Conservation (phyloP, 768 basidiomycete species). For the Xanthoconium purpureum region DNA sequence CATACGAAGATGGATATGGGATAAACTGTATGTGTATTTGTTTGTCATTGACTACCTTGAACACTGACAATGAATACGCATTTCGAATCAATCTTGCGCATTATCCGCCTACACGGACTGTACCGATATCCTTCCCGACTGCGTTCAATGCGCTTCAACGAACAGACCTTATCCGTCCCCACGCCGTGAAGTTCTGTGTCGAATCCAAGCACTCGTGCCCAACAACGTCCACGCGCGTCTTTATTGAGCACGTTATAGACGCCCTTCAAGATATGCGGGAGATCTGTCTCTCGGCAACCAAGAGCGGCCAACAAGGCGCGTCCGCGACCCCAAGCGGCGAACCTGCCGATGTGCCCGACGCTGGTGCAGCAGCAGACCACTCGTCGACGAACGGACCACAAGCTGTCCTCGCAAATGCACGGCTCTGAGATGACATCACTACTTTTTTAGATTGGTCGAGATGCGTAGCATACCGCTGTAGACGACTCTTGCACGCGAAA, state of each 20-base stretch:
- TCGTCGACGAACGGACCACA: background rate
- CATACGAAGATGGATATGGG: conserved; percentile 85
- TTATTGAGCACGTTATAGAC: conserved; percentile 59
- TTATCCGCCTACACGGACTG: background rate
- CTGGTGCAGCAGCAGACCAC: background rate
- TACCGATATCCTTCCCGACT: no score
- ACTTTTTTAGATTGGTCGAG: background rate
- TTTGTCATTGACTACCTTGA: background rate
- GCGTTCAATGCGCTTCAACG: background rate
- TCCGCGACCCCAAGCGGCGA: background rate
- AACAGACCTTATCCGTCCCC: conserved; percentile 75
- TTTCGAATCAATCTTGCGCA: background rate
- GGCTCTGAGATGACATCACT: conserved; percentile 9
- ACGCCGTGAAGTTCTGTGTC: conserved; percentile 86
- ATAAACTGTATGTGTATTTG: conserved; percentile 70
- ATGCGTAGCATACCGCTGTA: no score
- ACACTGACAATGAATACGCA: background rate
- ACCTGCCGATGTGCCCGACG: background rate
- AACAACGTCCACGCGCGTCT: conserved; percentile 64
- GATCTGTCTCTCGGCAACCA: conserved; percentile 38
- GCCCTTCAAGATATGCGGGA: conserved; percentile 69
- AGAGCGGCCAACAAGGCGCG: conserved; percentile 6
- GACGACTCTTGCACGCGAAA: no score
- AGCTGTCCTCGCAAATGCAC: conserved; percentile 13
- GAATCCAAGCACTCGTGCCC: conserved; percentile 79